These are phyloP conservation scores for Citropsis articulata DNA, from an alignment of 345 rosid genomes.

Conservation along the genomic window DNA sequence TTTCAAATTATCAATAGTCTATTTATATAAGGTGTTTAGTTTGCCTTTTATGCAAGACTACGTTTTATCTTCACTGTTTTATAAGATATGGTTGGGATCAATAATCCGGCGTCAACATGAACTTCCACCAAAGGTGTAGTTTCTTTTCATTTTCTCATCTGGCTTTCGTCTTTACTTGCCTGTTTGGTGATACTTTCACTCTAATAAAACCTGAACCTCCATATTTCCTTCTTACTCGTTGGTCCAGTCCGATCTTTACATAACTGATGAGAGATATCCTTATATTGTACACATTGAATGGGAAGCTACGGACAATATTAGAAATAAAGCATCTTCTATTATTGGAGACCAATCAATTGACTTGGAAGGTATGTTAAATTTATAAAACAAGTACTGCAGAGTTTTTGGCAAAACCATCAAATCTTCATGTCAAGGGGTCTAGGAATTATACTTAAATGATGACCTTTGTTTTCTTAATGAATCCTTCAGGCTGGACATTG, in stretches of 20 bases:
- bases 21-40: slow-evolving; percentile 1
- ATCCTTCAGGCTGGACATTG: background rate
- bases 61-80: slow-evolving; percentile 41
- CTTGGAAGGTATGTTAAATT: slow-evolving; percentile 65
- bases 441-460: background rate
- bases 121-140: slow-evolving; percentile 75
- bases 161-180: background rate
- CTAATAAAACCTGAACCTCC: background rate
- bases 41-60: background rate
- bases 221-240: slow-evolving; percentile 12
- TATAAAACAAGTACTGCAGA: slow-evolving; percentile 6
- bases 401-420: background rate
- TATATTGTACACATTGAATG: slow-evolving; percentile 64
- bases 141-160: background rate
- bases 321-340: slow-evolving; percentile 27
- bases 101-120: slow-evolving; percentile 75
- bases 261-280: slow-evolving; percentile 67
- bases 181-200: background rate
- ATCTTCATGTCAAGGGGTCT: background rate
- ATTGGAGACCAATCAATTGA: slow-evolving; percentile 40
- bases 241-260: slow-evolving; percentile 65
- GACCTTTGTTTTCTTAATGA: background rate
- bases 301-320: slow-evolving; percentile 23
- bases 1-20: slow-evolving; percentile 14
- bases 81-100: slow-evolving; percentile 86